Percentiles rank a stretch among this genome's conserved stretches.
phyloP scores from a whole-genome alignment of 805 yeast species.

The Debaryomyces castellii region DNA sequence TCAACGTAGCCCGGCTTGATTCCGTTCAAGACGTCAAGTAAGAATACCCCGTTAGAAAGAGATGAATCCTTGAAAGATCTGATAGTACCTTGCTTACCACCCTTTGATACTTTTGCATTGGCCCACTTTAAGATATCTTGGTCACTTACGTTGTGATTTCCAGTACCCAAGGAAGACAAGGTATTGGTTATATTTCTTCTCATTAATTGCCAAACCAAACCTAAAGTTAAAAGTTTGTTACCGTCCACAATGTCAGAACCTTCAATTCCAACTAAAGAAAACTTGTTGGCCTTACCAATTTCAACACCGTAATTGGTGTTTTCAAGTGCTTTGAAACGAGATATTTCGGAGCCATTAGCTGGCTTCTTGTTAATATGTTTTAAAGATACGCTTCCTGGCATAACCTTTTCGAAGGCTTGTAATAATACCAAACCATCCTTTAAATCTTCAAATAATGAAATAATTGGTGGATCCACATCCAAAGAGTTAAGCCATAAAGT shows the following conservation, averaged over 20 bases:
- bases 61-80: constrained; percentile 86
- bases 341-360: constrained; percentile 67
- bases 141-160: constrained; percentile 64
- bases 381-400: constrained; percentile 85
- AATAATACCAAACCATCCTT: constrained; percentile 87
- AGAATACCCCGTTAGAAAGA: constrained; percentile 73
- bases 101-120: constrained; percentile 76
- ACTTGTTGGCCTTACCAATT: constrained; percentile 86
- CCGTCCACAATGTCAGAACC: constrained; percentile 98
- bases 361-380: constrained; percentile 84
- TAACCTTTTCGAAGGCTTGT: constrained; percentile 93
- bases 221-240: constrained; percentile 81
- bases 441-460: constrained; percentile 86
- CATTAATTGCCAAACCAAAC: constrained; percentile 98
- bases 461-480: constrained; percentile 94
- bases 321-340: constrained; percentile 93
- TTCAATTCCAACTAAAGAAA: constrained; percentile 95
- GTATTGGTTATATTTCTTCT: constrained; percentile 91
- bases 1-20: constrained; percentile 97
- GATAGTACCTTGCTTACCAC: constrained; percentile 71
- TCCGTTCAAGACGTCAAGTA: constrained; percentile 88
- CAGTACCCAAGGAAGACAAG: constrained; percentile 63
- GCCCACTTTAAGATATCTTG: constrained; percentile 93
- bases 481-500: constrained; percentile 96
- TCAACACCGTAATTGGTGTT: constrained; percentile 99